Evolutionary conservation across 2,329 filamentous ascomycete species (phyloP), one percentile per base, ranked within the genome.

Genomic region (Graphilbum sp.): DNA sequence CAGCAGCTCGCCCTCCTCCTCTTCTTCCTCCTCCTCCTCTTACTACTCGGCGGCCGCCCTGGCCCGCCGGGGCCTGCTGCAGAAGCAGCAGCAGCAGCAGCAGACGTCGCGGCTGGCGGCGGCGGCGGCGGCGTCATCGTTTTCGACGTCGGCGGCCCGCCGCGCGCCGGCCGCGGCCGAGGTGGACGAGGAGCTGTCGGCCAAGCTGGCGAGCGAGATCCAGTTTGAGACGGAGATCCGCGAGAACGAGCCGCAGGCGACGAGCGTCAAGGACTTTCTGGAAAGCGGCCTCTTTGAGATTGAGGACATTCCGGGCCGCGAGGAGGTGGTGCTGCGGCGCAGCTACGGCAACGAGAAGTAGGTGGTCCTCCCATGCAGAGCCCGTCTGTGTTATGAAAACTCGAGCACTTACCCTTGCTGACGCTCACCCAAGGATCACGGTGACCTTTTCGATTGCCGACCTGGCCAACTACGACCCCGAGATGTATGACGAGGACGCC

Each of bases 301-400:
- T 44, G 67, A 83, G 52, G 90, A 98, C 59, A 74, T 69, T 24
- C 68, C 79, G 21, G 90, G 90, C 45, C 72, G 85, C 58, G 83
- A 96, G 63, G 85, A 94, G 49, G 82, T 98, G 48, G 69, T 80
- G 52, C 69, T 98, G 47, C 80, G 75, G 43, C 80, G 87, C 53
- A 79, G 72, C 46, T 88, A 83, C 53, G 82, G 81, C 51, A 78
- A 93, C 45, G 90, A 98, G 67, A 84, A 79, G 85, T 90, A 61
- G 60, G 76, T 59, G 36, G 37, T 18, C 10, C n/a, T 24, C n/a
- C n/a, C n/a, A n/a, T n/a, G n/a, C n/a, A n/a, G n/a, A 10, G 15
- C 23, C 7, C 23, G 23, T 25, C 23, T n/a, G n/a, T n/a, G n/a
- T n/a, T n/a, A n/a, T n/a, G n/a, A n/a, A n/a, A n/a, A n/a, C n/a